phyloP scores from a whole-genome alignment of 805 yeast species.

The Teunomyces panamensis region DNA sequence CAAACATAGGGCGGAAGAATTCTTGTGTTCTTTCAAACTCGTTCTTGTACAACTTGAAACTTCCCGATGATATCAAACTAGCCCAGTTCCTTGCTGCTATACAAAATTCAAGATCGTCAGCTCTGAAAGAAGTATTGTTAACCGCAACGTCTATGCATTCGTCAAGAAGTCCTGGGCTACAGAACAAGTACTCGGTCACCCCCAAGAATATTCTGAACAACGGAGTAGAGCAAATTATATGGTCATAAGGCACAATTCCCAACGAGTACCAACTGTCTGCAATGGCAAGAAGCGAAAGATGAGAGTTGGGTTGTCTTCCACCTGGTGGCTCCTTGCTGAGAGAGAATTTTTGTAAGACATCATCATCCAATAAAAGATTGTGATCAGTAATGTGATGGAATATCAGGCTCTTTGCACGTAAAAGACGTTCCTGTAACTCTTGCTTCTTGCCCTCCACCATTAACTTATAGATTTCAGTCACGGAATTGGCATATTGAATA shows the following conservation, averaged over 20 bases:
- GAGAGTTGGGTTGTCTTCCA: constrained; percentile 77
- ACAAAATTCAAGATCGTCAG: constrained; percentile 89
- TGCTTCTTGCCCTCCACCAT: constrained; percentile 69
- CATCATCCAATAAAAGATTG: constrained; percentile 71
- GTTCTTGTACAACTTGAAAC: constrained; percentile 64
- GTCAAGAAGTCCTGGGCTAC: constrained; percentile 80
- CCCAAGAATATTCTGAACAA: constrained; percentile 87
- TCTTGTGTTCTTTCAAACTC: constrained; percentile 77
- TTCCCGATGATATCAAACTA: constrained; percentile 70
- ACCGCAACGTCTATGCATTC: constrained; percentile 73
- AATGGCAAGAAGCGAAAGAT: constrained; percentile 81
- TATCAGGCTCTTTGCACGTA: constrained; percentile 68
- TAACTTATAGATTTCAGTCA: constrained; percentile 76
- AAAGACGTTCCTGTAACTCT: constrained; percentile 56
- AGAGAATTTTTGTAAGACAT: constrained; percentile 73
- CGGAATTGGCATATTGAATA: constrained; percentile 81
- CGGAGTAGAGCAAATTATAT: constrained; percentile 95
- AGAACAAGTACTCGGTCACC: constrained; percentile 86
- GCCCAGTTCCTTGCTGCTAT: constrained; percentile 91
- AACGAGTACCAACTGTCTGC: constrained; percentile 91
- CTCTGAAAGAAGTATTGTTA: constrained; percentile 63
- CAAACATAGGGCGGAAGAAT: constrained; percentile 83
- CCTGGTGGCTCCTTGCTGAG: constrained; percentile 69
- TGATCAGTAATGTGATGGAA: constrained; percentile 62
- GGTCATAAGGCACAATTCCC: constrained; percentile 90